phyloP scores from a whole-genome alignment of 371 early-diverging fungal species.

The Mucor ambiguus region DNA sequence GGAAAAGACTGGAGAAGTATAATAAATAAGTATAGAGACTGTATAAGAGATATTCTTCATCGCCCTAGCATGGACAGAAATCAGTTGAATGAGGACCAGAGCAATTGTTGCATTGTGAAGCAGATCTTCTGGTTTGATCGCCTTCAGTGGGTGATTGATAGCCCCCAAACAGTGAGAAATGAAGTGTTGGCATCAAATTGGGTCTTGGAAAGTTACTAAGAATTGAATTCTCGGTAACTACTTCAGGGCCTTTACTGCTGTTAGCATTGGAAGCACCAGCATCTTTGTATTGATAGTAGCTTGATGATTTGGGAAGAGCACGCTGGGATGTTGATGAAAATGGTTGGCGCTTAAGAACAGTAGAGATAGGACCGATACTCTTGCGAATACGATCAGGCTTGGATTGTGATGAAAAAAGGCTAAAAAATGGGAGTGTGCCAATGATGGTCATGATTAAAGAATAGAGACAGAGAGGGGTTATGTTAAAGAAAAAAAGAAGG shows the following conservation, averaged over 20 bases:
- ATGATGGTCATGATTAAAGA: constrained; percentile 29
- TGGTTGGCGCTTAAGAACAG: constrained; percentile 38
- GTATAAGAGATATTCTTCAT: background rate
- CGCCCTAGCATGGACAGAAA: constrained; percentile 48
- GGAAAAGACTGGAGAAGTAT: background rate
- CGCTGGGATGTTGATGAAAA: constrained; percentile 22
- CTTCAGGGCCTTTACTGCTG: constrained; percentile 19
- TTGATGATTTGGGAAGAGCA: constrained; percentile 19
- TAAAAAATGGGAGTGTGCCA: constrained; percentile 30
- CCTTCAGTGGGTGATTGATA: constrained; percentile 29
- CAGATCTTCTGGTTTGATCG: constrained; percentile 10
- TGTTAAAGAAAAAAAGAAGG: constrained; percentile 9
- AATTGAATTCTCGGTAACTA: constrained; percentile 44
- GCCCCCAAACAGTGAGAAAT: constrained; percentile 43
- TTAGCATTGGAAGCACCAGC: background rate
- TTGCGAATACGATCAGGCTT: constrained; percentile 40
- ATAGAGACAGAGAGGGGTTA: constrained; percentile 2
- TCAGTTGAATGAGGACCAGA: constrained; percentile 54
- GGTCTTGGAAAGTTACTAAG: constrained; percentile 50
- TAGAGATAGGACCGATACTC: constrained; percentile 42
- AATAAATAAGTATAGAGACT: background rate
- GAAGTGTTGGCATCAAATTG: constrained; percentile 50
- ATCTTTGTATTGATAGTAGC: constrained; percentile 18
- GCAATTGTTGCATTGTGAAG: constrained; percentile 42
- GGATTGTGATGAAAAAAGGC: constrained; percentile 33